Conservation (phyloP, 192 early-diverging fungal genomes). For the Jimgerdemannia flammicorona region DNA sequence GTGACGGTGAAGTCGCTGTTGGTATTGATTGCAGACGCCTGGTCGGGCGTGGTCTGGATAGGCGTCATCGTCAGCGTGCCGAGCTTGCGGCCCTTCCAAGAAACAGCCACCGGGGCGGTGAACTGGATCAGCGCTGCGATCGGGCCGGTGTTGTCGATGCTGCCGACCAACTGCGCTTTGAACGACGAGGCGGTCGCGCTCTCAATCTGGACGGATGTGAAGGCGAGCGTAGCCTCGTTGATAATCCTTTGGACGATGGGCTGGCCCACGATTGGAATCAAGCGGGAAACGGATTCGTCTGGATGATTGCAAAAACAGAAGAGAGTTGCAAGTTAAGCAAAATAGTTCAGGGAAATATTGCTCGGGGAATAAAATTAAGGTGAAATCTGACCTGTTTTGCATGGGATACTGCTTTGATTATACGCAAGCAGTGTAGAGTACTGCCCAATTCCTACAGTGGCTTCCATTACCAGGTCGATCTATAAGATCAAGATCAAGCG, state of each 20-base stretch:
- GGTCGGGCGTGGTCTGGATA: slow-evolving; percentile 35
- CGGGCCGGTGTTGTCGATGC: slow-evolving; percentile 43
- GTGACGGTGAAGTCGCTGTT: slow-evolving; percentile 34
- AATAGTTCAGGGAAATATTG: too few relatives aligned
- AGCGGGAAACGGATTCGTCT: slow-evolving; percentile 40
- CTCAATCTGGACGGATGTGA: slow-evolving; percentile 28
- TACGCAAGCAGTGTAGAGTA: slow-evolving; percentile 38
- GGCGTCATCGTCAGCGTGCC: slow-evolving; percentile 44
- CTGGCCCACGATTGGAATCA: slow-evolving; percentile 50
- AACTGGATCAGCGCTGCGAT: slow-evolving; percentile 43
- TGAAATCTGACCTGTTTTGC: background rate
- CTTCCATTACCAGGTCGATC: too few relatives aligned
- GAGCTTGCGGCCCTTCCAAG: slow-evolving; percentile 31
- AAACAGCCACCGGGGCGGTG: slow-evolving; percentile 33
- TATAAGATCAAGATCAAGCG: too few relatives aligned
- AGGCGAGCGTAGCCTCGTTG: slow-evolving; percentile 26
- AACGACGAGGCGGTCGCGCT: slow-evolving; percentile 33
- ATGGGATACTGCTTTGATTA: slow-evolving; percentile 36
- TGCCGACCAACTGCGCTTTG: slow-evolving; percentile 40
- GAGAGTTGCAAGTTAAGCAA: too few relatives aligned
- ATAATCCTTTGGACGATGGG: slow-evolving; percentile 55
- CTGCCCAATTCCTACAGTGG: slow-evolving; percentile 33
- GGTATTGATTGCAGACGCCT: slow-evolving; percentile 40
- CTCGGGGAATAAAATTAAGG: too few relatives aligned
- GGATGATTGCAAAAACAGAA: slow-evolving; percentile 1